A percentile compares a stretch with the other conserved stretches of the same genome.
These are phyloP conservation scores for Didymella pomorum DNA, from an alignment of 2,329 filamentous ascomycete genomes.

Conservation along the genomic window DNA sequence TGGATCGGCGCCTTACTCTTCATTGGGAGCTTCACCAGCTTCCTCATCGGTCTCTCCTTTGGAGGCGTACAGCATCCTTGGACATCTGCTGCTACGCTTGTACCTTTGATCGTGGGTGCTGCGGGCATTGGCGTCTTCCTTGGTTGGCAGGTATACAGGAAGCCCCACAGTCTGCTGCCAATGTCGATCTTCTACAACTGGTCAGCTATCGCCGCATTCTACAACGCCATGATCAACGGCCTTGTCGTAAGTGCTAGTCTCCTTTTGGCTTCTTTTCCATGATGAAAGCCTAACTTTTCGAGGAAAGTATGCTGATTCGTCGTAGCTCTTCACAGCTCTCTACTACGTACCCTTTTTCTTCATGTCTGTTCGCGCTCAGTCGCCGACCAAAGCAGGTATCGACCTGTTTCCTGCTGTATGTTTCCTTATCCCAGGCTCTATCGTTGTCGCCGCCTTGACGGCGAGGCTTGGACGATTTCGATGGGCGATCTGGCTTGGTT, in stretches of 20 bases:
- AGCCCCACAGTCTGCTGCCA: constrained; percentile 49
- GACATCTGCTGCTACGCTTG: constrained; percentile 51
- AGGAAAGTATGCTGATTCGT: not conserved
- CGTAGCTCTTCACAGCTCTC: constrained; percentile 53
- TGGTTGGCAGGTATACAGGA: constrained; percentile 48
- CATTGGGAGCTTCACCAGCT: constrained; percentile 46
- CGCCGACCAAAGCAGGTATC: constrained; percentile 49
- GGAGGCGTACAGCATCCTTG: constrained; percentile 53
- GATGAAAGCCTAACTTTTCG: too few relatives aligned
- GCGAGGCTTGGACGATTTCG: constrained; percentile 42
- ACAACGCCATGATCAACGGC: constrained; percentile 54
- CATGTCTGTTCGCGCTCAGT: constrained; percentile 47
- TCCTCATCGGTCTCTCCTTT: constrained; percentile 56
- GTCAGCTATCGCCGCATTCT: constrained; percentile 51
- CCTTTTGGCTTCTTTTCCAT: too few relatives aligned
- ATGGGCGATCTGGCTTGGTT: constrained; percentile 56
- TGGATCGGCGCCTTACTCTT: constrained; percentile 56
- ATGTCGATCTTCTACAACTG: constrained; percentile 49
- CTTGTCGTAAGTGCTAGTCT: constrained; percentile 52
- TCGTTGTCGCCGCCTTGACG: constrained; percentile 36
- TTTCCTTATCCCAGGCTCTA: constrained; percentile 42
- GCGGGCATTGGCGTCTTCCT: constrained; percentile 43
- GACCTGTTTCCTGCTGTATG: constrained; percentile 49
- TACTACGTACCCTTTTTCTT: constrained; percentile 56
- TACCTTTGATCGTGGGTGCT: constrained; percentile 50